Evolutionary conservation across 2,329 filamentous ascomycete genomes (phyloP), one percentile per base, ranked within the genome.

Genomic region (Exutisphaerella laricina): DNA sequence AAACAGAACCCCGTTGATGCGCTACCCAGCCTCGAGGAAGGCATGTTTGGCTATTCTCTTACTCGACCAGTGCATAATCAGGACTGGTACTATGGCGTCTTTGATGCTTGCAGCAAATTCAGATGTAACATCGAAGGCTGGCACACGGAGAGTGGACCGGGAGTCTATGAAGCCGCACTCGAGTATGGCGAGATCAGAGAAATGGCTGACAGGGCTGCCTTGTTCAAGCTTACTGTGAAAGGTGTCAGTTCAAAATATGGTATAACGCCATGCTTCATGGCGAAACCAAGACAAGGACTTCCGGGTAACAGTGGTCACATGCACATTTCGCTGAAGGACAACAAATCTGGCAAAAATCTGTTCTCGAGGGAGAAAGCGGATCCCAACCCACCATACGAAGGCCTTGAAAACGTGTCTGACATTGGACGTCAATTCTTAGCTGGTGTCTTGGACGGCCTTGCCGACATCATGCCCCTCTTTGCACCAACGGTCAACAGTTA

Each of bases 241-340:
- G 88, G 87, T 7, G 79, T 95, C 28, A 87, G 86, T 32, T 84
- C 80, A 43, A 84, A 87, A 60, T 86, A 88, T 63, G 88, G 87
- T 54, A 94, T 98, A 61, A 95, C 88, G 0, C 92, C 92, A 0
- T 94, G 87, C 66, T 98, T 98, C 72, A 98, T 98, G 92, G 92
- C 92, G 12, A 98, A 98, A 67, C 92, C 92, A 2, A 82, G 85
- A 53, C 79, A 94, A 58, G 88, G 89, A 0, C 72, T 97, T 0
- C 92, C 92, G 0, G 92, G 92, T 34, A 97, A 97, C 70, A 92
- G 85, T 50, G 92, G 92, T 1, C 92, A 98, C 64, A 90, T 95
- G 75, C 92, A 98, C 65, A 74, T 97, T 49, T 97, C 90, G 1
- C 72, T 98, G 7, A 82, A 90, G 13, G 85, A 90, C 60, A 53